Evolutionary conservation across 208 protist genomes (phyloP), one percentile per base, ranked within the genome.

Genomic region (Herpetomonas muscarum): DNA sequence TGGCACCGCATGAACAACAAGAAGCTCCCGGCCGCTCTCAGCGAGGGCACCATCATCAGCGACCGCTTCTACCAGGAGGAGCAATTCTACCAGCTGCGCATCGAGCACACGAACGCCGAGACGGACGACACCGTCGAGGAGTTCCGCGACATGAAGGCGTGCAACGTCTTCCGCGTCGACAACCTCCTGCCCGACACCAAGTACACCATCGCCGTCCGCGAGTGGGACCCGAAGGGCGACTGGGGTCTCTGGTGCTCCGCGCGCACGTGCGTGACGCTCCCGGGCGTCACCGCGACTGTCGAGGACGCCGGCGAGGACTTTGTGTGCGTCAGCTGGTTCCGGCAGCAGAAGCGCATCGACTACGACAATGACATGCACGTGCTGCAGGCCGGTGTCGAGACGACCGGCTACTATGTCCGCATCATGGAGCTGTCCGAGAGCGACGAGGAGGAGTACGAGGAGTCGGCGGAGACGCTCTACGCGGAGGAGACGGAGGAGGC

Each of bases 241-340:
- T 97, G 91, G 88, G 91, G 91, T 4, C 64, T 93, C 19, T 97
- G 91, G 91, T 89, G 81, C 55, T 63, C 76, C 19, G 61, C 85
- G 10, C 81, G 80, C 37, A 85, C 72, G 30, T 97, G 91, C 47
- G 74, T 81, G 30, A 97, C 91, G 15, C 62, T 95, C 41, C 79
- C 91, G 32, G 79, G 73, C 31, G 91, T 94, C 64, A 58, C 49
- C 49, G 64, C 77, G 48, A 52, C 54, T 1, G 66, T 87, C 21
- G 64, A 79, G 17, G 78, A 92, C 24, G 76, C 92, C n/a, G 87
- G 81, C 53, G 87, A 97, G 62, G 67, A 79, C 71, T 90, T 83
- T 61, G 82, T 74, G 31, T n/a, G 48, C 24, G 42, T 95, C 10
- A 71, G 70, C 22, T 97, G 91, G 88, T 36, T 42, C 9, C 74